A percentile compares a stretch with the other conserved stretches of the same genome.
Conservation (phyloP, 2,329 filamentous ascomycete species). For the Botrytis porri region DNA sequence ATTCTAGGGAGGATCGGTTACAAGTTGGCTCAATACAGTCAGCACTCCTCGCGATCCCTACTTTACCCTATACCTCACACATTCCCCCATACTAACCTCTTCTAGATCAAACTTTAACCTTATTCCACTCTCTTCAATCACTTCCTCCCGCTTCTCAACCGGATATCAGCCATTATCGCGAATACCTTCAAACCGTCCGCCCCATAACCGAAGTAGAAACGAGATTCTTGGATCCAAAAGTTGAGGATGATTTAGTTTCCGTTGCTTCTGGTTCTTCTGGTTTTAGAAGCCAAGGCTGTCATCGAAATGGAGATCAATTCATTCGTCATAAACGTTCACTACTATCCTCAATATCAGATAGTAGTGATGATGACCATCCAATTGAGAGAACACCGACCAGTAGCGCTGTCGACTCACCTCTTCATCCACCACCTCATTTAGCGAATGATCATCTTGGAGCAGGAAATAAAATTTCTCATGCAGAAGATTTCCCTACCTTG, state of each 20-base stretch:
- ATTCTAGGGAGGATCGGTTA: conserved; percentile 60
- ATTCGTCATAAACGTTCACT: conserved; percentile 16
- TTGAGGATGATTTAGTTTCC: conserved; percentile 35
- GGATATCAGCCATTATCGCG: conserved; percentile 52
- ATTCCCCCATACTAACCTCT: background rate
- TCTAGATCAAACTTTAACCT: conserved; percentile 56
- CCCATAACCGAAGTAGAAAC: conserved; percentile 57
- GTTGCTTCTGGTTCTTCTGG: conserved; percentile 25
- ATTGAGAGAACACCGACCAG: background rate
- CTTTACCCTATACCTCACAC: background rate
- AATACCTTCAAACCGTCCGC: conserved; percentile 53
- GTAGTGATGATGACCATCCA: background rate
- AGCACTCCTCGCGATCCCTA: conserved; percentile 30
- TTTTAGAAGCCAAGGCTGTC: background rate
- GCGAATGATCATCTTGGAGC: background rate
- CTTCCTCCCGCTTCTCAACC: conserved; percentile 48
- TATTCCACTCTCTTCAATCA: conserved; percentile 53
- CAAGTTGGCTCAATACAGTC: conserved; percentile 68
- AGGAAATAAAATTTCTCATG: conserved; percentile 30
- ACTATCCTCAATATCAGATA: background rate
- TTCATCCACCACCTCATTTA: conserved; percentile 13
- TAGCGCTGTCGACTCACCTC: background rate
- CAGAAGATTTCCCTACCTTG: conserved; percentile 35
- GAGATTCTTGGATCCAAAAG: conserved; percentile 33
- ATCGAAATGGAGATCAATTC: conserved; percentile 17